These are phyloP conservation scores for Leucocoprinus leucothites DNA, from an alignment of 768 basidiomycete species.

Conservation along the genomic window DNA sequence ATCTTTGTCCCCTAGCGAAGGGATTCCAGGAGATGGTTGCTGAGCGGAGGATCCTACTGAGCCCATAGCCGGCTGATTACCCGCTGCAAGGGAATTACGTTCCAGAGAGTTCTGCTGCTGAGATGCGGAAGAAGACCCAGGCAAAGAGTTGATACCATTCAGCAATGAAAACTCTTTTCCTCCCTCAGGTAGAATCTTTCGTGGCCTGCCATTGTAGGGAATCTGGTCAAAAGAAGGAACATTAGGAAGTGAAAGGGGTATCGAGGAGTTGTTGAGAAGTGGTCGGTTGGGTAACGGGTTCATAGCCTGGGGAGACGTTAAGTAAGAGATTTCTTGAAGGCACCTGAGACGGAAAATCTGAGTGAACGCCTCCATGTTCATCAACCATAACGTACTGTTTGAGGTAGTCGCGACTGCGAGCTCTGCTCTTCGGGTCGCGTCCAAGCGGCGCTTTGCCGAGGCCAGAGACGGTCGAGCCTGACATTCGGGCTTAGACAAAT, in stretches of 20 bases:
- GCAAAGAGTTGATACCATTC: constrained; percentile 55
- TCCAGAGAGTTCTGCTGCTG: constrained; percentile 46
- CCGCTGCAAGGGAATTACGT: constrained; percentile 42
- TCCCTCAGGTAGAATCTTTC: constrained; percentile 76
- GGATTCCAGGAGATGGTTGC: constrained; percentile 29
- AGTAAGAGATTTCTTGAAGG: constrained; percentile 95
- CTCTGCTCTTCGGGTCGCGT: constrained; percentile 93
- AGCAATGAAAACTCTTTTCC: constrained; percentile 67
- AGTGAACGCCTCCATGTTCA: neutral
- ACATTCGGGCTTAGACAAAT: constrained; percentile 41
- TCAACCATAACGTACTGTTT: constrained; percentile 74
- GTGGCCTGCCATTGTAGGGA: constrained; percentile 74
- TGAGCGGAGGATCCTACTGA: constrained; percentile 20
- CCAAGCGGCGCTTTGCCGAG: constrained; percentile 73
- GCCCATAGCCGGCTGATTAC: constrained; percentile 12
- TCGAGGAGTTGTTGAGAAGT: constrained; percentile 60
- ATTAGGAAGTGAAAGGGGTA: constrained; percentile 66
- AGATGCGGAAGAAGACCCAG: constrained; percentile 50
- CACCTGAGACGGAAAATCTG: constrained; percentile 49
- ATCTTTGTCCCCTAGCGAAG: constrained; percentile 35
- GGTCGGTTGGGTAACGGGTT: constrained; percentile 93
- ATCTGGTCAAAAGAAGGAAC: constrained; percentile 73
- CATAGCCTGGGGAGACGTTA: constrained; percentile 96
- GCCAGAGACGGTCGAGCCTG: constrained; percentile 39
- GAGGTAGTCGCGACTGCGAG: constrained; percentile 92